Evolutionary conservation across 108 stramenopile genomes (phyloP), one percentile per base, ranked within the genome.

Genomic region (Skeletonema menzelii): DNA sequence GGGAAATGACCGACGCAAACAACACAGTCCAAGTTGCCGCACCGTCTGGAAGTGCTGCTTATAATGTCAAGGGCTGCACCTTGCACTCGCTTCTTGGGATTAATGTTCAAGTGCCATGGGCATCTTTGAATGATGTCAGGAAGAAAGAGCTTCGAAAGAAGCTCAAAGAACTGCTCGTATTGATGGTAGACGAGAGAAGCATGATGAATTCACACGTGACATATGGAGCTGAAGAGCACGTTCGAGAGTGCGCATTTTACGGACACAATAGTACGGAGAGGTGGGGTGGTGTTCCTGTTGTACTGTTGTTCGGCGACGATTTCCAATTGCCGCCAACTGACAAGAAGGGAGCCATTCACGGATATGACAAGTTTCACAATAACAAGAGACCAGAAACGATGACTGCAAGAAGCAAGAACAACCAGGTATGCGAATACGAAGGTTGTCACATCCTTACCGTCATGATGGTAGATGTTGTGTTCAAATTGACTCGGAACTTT

Each of bases 181-280:
- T 67, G 10, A 67, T 67, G 13, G 49, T 67, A 27, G 66, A 67
- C 26, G 66, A 67, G 26, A 26, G 66, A 17, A 67, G 66, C 24
- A 67, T 67, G 66, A 10, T 67, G 13, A 56, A 53, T 17, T 67
- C 66, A 14, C 47, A 67, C n/a, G 28, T 57, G 10, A 24, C 53
- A 15, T 44, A 8, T 5, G 55, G 26, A 10, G 67, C 67, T 32
- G 67, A 68, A 17, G 26, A 47, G 47, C 46, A 68, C 14, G n/a
- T 53, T 8, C 14, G 67, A 19, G 27, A 68, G 13, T 34, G 31
- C 8, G 47, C 19, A 5, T 68, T 19, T 30, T 32, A 57, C 8
- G 67, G 67, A 6, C 67, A 68, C 30, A 68, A 68, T 27, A 56
- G 0, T 2, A 6, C 17, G n/a, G 67, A 68, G 14, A 24, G 32